These are phyloP conservation scores for Rhodotorula graminis DNA, from an alignment of 768 basidiomycete species.

Conservation along the genomic window DNA sequence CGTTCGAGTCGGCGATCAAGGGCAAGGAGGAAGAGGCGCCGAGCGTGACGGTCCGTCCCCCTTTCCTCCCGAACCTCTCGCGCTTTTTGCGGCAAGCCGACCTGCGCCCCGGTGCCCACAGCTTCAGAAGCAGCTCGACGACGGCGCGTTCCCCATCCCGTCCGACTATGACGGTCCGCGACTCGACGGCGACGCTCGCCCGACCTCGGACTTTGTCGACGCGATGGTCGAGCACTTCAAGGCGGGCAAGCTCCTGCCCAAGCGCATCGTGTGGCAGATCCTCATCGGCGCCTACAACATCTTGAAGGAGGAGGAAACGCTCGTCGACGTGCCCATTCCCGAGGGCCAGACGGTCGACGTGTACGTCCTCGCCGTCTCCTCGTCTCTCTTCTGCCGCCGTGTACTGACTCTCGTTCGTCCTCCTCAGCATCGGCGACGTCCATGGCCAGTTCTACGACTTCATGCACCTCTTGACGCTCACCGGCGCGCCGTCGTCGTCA, in stretches of 20 bases:
- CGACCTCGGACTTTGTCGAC: constrained; percentile 72
- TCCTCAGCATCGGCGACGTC: constrained; percentile 62
- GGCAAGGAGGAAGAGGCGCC: constrained; percentile 80
- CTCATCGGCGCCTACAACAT: constrained; percentile 74
- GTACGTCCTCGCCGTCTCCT: constrained; percentile 15
- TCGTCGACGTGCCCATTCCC: constrained; percentile 69
- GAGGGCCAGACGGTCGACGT: constrained; percentile 77
- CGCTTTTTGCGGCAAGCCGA: neutral
- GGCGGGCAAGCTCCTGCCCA: constrained; percentile 82
- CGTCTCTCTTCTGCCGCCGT: no score
- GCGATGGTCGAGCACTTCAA: constrained; percentile 90
- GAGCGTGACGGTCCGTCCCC: constrained; percentile 63
- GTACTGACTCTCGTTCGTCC: neutral
- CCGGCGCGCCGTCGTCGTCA: constrained; percentile 75
- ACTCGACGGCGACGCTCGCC: constrained; percentile 52
- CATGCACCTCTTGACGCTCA: constrained; percentile 76
- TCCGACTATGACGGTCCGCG: constrained; percentile 68
- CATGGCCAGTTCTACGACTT: constrained; percentile 97
- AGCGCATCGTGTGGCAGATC: constrained; percentile 78
- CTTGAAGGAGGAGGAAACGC: constrained; percentile 69
- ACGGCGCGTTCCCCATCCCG: constrained; percentile 56
- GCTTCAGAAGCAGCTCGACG: constrained; percentile 35
- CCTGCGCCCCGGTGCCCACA: neutral
- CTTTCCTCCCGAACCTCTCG: neutral
- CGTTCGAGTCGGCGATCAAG: constrained; percentile 58